Evolutionary conservation across 2,329 filamentous ascomycete genomes (phyloP), one percentile per base, ranked within the genome.

Genomic region (Peltaster fructicola): DNA sequence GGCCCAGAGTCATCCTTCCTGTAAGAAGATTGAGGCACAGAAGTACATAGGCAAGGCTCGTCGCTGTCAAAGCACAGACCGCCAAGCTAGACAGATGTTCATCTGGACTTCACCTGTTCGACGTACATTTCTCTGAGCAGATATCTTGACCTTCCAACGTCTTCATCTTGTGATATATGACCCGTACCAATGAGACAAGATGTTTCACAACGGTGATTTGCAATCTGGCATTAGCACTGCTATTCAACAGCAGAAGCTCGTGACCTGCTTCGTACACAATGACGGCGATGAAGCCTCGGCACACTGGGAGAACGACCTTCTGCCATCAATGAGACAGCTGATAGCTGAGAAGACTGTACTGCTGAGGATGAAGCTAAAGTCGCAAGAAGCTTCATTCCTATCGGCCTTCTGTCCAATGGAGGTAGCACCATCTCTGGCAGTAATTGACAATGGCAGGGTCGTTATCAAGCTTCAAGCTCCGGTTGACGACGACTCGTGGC

Each of bases 121-220:
- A 13, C 10, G 22, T 13, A 11, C 17, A 20, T 20, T n/a, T n/a
- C n/a, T n/a, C n/a, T n/a, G n/a, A n/a, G n/a, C n/a, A n/a, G n/a
- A n/a, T 7, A 20, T 10, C 18, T 4, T 10, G n/a, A 20, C 18
- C 12, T 20, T n/a, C 12, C 6, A 10, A 10, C n/a, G 4, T 10
- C 12, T 20, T 20, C 4, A 10, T 7, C 12, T 7, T 7, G 5
- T 11, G 4, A 11, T 20, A n/a, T n/a, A n/a, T n/a, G n/a, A n/a
- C n/a, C n/a, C n/a, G n/a, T n/a, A n/a, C n/a, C 20, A n/a, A n/a
- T n/a, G n/a, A n/a, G n/a, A n/a, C 13, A 34, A 33, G 20, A 84
- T 91, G 73, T 93, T 92, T 52, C 84, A 82, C 48, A 44, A 72
- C 31, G 84, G 82, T 10, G 71, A 69, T 32, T 53, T 93, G 11